Base-by-base conservation (phyloP, 495 filamentous ascomycete species). In the Friedmanniomyces endolithicus region DNA sequence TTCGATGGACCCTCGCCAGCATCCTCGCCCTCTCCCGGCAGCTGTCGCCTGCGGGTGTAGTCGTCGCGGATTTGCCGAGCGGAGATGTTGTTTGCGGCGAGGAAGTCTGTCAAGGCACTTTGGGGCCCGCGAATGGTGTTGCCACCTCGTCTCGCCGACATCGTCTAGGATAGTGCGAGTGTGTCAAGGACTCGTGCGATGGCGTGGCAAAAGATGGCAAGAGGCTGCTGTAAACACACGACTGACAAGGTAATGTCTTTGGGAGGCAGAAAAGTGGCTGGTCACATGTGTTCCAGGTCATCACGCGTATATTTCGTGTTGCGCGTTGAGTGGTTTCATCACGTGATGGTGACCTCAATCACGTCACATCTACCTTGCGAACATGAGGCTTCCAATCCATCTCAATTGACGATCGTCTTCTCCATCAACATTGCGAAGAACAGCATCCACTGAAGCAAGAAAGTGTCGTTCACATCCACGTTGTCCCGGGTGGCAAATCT, bases 81-180 rank as follows among this genome's bases (percentile, higher is more conserved):
- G n/a, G 86, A 90, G 64, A 94, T 94, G 59, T 92, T 92, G 66
- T 95, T 84, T 11, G 87, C 83, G 16, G 63, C 63, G 12, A 66
- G 51, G 46, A 66, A 66, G 53, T 64, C 61, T 23, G 64, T 66
- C 11, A 66, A 39, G 20, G 64, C 64, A 53, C 58, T 62, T 19
- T 56, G 64, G 1, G 61, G 61, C 0, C 58, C 64, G 48, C 64
- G 61, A 43, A 66, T 60, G 29, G 48, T 56, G 37, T 62, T 64
- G 1, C 52, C 62, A 0, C 45, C 56, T 41, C 59, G 35, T 52
- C 59, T 43, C 17, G 59, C 56, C 20, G 59, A 62, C 59, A 62
- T 61, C 19, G 22, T 50, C 24, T 54, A 29, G 25, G 8, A 29
- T 7, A 9, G 50, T 41, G 35, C n/a, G n/a, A n/a, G n/a, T n/a